Conservation (phyloP, 371 early-diverging fungal genomes). For the Fennellomyces sp. region DNA sequence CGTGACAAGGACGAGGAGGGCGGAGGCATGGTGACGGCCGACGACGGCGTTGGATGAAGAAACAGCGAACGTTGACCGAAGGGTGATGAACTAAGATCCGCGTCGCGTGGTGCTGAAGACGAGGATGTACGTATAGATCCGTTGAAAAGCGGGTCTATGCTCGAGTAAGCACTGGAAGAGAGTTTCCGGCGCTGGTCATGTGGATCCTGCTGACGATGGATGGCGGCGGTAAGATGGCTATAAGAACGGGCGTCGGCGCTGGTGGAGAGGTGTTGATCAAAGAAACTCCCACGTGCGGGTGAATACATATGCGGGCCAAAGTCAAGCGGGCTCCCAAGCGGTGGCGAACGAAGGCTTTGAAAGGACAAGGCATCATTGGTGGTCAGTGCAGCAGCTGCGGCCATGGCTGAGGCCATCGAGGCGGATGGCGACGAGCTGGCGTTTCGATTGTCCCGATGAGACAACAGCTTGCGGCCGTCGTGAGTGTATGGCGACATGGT, state of each 20-base stretch:
- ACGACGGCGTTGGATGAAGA: slow-evolving; percentile 14
- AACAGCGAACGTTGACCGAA: slow-evolving; percentile 13
- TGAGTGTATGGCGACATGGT: slow-evolving; percentile 32
- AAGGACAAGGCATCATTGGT: slow-evolving; percentile 7
- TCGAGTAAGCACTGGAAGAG: neutral
- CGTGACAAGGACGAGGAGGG: slow-evolving; percentile 17
- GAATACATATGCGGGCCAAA: slow-evolving; percentile 22
- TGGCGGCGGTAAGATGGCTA: slow-evolving; percentile 11
- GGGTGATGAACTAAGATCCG: slow-evolving; percentile 17
- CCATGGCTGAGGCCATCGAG: slow-evolving; percentile 3
- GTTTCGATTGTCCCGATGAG: neutral
- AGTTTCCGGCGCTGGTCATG: neutral
- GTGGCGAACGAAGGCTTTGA: slow-evolving; percentile 12
- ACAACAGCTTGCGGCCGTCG: slow-evolving; percentile 21
- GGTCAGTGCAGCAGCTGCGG: slow-evolving; percentile 15
- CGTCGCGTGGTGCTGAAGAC: slow-evolving; percentile 6
- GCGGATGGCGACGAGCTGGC: slow-evolving; percentile 8
- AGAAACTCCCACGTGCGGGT: slow-evolving; percentile 14
- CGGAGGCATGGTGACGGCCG: slow-evolving; percentile 4
- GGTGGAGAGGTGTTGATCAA: slow-evolving; percentile 5
- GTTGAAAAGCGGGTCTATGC: slow-evolving; percentile 1
- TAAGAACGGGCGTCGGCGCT: slow-evolving; percentile 14
- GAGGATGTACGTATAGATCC: slow-evolving; percentile 4
- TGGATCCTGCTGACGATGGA: slow-evolving; percentile 13
- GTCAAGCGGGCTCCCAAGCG: slow-evolving; percentile 15